These are phyloP conservation scores for Physocladia obscura DNA, from an alignment of 192 early-diverging fungal genomes.

Conservation along the genomic window DNA sequence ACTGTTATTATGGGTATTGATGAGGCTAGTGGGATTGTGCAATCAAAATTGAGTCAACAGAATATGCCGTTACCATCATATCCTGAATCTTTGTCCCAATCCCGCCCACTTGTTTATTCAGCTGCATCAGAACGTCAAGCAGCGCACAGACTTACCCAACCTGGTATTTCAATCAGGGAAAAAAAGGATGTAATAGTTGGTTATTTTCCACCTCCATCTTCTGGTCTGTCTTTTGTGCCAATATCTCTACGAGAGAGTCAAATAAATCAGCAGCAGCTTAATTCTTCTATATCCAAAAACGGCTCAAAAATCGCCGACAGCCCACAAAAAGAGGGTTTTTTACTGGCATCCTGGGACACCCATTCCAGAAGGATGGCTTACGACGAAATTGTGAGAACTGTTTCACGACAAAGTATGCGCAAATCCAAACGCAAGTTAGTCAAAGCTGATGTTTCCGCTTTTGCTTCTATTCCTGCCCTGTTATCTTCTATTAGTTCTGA, in stretches of 20 bases:
- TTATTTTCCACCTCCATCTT: not conserved
- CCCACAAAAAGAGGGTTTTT: not conserved
- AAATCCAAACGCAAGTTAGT: not conserved
- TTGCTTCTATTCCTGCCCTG: not conserved
- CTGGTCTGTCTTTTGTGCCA: constrained; percentile 9
- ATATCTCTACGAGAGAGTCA: constrained; percentile 5
- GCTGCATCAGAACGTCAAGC: too few species aligned
- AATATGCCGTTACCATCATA: too few species aligned
- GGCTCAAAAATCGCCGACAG: not conserved
- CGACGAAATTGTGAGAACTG: constrained; percentile 14
- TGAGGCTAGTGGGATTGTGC: not conserved
- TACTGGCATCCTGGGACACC: not conserved
- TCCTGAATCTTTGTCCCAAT: too few species aligned
- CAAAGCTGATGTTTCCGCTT: not conserved
- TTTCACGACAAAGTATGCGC: not conserved
- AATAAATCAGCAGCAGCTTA: not conserved
- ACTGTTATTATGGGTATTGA: not conserved
- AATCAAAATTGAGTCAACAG: not conserved
- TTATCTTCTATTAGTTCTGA: not conserved
- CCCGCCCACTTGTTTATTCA: too few species aligned
- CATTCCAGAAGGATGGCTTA: constrained; percentile 7
- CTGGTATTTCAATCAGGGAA: too few species aligned
- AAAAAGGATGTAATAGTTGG: not conserved
- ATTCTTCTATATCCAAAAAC: not conserved
- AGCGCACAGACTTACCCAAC: too few species aligned